A percentile compares a stretch with the other conserved stretches of the same genome.
Evolutionary conservation across 495 filamentous ascomycete genomes (phyloP).

Genomic region (Aspergillus mulundensis): DNA sequence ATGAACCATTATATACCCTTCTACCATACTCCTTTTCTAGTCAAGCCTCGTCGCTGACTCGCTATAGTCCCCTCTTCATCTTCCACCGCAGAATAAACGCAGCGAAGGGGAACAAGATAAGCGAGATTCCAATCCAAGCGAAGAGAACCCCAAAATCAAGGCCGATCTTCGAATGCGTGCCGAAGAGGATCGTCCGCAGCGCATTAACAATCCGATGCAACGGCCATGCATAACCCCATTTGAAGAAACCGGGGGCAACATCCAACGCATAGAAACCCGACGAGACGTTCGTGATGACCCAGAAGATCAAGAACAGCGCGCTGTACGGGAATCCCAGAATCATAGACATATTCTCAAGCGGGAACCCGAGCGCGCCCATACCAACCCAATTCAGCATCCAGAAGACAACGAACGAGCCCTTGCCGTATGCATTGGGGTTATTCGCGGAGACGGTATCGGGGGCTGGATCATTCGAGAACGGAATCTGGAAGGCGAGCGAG

Average conservation of each 20-base stretch:
- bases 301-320: conserved; percentile 69
- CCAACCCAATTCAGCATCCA: conserved; percentile 74
- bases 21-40: not conserved
- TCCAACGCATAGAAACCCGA: conserved; percentile 62
- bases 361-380: conserved; percentile 64
- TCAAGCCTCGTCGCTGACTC: too few species aligned
- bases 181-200: conserved; percentile 60
- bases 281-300: conserved; percentile 68
- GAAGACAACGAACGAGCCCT: conserved; percentile 62
- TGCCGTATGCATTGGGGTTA: conserved; percentile 55
- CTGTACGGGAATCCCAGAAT: conserved; percentile 64
- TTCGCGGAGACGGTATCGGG: conserved; percentile 39
- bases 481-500: conserved; percentile 62
- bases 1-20: not conserved
- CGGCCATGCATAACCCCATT: conserved; percentile 72
- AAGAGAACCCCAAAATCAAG: conserved; percentile 63
- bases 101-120: conserved; percentile 57
- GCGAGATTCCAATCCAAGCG: conserved; percentile 55
- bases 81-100: conserved; percentile 58
- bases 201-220: conserved; percentile 64
- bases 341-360: conserved; percentile 72
- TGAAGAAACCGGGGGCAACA: conserved; percentile 56
- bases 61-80: conserved; percentile 34
- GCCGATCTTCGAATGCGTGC: conserved; percentile 57
- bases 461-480: conserved; percentile 47